Evolutionary conservation across 2,329 filamentous ascomycete genomes (phyloP).

Genomic region (Ophiocordyceps camponoti-rufipedis): DNA sequence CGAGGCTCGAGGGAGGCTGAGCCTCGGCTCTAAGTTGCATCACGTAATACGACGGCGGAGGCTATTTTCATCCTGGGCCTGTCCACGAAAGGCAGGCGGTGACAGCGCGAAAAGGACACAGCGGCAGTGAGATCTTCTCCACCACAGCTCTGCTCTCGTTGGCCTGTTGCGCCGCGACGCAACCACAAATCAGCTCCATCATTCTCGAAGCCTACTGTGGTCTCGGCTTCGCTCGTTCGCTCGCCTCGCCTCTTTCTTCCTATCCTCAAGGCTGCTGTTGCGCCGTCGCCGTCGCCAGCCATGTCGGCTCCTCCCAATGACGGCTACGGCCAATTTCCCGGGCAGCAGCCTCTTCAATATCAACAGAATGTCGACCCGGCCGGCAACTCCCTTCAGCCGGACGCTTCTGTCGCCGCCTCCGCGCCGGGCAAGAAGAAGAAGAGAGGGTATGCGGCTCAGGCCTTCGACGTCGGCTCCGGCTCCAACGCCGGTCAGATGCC

Average conservation of each 20-base stretch:
- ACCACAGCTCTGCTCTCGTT: neutral
- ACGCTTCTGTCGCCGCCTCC: constrained; percentile 8
- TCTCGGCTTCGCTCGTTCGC: neutral
- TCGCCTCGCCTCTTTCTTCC: neutral
- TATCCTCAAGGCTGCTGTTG: constrained; percentile 2
- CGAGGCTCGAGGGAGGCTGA: no score
- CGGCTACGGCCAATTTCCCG: constrained; percentile 32
- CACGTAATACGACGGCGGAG: neutral
- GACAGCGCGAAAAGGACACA: constrained; percentile 3
- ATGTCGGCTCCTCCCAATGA: constrained; percentile 42
- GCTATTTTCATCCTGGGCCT: neutral
- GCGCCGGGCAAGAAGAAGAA: constrained; percentile 64
- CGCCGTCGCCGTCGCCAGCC: constrained; percentile 10
- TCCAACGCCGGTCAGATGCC: constrained; percentile 48
- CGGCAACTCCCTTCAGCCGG: constrained; percentile 10
- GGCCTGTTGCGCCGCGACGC: neutral
- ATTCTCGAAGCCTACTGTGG: neutral
- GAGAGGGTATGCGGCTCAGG: constrained; percentile 82
- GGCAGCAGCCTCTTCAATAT: constrained; percentile 15
- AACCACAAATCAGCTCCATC: neutral
- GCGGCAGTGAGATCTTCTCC: constrained; percentile 1
- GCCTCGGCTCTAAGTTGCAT: no score
- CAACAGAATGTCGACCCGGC: constrained; percentile 23
- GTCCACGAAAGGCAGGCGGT: neutral
- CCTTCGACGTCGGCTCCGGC: constrained; percentile 80